phyloP scores from a whole-genome alignment of 768 basidiomycete species.

The Tubosaeta sp. region DNA sequence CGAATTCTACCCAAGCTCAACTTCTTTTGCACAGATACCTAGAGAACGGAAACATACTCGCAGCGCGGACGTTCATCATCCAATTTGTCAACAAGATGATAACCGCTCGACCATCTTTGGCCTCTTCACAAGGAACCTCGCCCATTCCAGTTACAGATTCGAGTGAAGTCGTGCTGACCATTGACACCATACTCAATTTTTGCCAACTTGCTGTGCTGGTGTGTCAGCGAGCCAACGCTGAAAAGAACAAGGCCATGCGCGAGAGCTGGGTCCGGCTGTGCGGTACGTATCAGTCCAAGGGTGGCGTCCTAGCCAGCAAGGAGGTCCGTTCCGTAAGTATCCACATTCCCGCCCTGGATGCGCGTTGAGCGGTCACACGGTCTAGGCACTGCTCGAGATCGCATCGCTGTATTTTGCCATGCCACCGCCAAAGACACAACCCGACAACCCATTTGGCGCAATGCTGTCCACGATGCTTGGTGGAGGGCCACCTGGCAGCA shows the following conservation, averaged over 20 bases:
- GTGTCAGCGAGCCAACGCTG: constrained; percentile 83
- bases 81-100: constrained; percentile 67
- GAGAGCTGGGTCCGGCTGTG: constrained; percentile 85
- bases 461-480: constrained; percentile 90
- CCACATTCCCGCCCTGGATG: neutral
- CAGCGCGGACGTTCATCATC: constrained; percentile 88
- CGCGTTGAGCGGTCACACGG: neutral
- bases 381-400: constrained; percentile 64
- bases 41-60: constrained; percentile 85
- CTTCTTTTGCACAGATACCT: constrained; percentile 51
- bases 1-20: constrained; percentile 1
- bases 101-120: constrained; percentile 38
- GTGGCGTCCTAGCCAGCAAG: constrained; percentile 53
- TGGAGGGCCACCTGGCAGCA: constrained; percentile 44
- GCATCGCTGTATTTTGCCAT: constrained; percentile 82
- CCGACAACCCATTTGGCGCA: constrained; percentile 79
- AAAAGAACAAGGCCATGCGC: constrained; percentile 68
- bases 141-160: constrained; percentile 42
- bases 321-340: constrained; percentile 61
- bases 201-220: constrained; percentile 83
- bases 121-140: constrained; percentile 37
- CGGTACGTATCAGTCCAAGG: constrained; percentile 76
- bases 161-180: constrained; percentile 72
- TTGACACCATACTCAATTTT: constrained; percentile 79
- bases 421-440: constrained; percentile 66